These are phyloP conservation scores for Phytophthora kernoviae DNA, from an alignment of 352 stramenopile species.

Conservation along the genomic window DNA sequence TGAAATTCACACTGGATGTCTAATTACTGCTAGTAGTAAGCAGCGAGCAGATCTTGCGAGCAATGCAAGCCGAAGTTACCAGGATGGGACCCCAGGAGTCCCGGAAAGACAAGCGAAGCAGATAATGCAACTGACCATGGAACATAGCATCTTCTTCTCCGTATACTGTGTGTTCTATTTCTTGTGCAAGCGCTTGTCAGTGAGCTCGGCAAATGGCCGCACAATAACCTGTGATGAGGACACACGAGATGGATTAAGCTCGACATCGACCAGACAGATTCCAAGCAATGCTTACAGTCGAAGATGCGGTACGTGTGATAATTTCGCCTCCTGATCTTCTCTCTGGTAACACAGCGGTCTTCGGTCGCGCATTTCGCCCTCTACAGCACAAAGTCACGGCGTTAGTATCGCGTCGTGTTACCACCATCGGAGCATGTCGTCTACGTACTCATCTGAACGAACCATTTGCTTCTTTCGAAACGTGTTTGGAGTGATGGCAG, in stretches of 20 bases:
- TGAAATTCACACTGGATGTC: slow-evolving; percentile 69
- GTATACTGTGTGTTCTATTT: slow-evolving; percentile 9
- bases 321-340: slow-evolving; percentile 44
- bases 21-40: slow-evolving; percentile 12
- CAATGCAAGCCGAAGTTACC: not conserved
- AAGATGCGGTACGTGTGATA: slow-evolving; percentile 49
- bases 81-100: not conserved
- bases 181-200: slow-evolving; percentile 22
- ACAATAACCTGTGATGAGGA: slow-evolving; percentile 48
- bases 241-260: not conserved
- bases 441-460: slow-evolving; percentile 27
- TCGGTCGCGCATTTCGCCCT: slow-evolving; percentile 22
- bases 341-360: slow-evolving; percentile 35
- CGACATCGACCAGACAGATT: not conserved
- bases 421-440: not conserved
- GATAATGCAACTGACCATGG: not conserved
- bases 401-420: slow-evolving; percentile 3
- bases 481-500: slow-evolving; percentile 58
- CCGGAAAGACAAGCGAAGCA: slow-evolving; percentile 3
- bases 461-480: slow-evolving; percentile 25
- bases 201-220: slow-evolving; percentile 54
- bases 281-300: slow-evolving; percentile 33
- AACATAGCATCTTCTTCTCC: not conserved
- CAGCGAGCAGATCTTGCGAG: not conserved
- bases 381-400: slow-evolving; percentile 8